Evolutionary conservation across 805 yeast genomes (phyloP).

Genomic region (Metschnikowia lachancei): DNA sequence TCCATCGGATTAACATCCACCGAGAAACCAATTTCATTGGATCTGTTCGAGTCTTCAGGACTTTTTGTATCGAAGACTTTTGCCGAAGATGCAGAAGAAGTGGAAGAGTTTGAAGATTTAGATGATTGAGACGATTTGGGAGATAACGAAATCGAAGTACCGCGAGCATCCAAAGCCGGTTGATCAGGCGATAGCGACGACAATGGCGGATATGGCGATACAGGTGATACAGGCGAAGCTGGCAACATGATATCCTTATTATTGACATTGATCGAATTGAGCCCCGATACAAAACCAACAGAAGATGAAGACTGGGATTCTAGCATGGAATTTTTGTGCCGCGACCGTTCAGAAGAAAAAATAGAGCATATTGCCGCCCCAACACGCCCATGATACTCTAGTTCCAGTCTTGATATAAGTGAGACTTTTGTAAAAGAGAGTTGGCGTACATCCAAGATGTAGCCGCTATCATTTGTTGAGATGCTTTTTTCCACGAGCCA

Average conservation of each 20-base stretch:
- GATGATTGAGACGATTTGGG: neutral
- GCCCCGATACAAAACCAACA: neutral
- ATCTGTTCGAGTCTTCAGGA: neutral
- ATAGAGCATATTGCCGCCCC: constrained; percentile 30
- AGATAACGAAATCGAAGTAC: constrained; percentile 1
- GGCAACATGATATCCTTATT: neutral
- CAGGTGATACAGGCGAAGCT: constrained; percentile 2
- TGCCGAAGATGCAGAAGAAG: neutral
- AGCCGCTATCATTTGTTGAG: constrained; percentile 51
- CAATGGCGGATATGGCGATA: neutral
- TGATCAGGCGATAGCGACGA: neutral
- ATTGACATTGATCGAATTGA: neutral
- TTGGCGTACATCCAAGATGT: constrained; percentile 54
- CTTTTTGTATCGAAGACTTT: neutral
- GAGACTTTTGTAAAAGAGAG: constrained; percentile 47
- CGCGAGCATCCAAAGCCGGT: neutral
- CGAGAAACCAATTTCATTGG: neutral
- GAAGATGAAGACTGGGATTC: constrained; percentile 3
- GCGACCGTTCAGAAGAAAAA: neutral
- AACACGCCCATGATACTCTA: constrained; percentile 26
- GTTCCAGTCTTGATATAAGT: constrained; percentile 22
- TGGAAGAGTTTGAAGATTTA: too few species aligned
- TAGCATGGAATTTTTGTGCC: neutral
- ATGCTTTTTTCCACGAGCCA: constrained; percentile 45
- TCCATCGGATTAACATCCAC: neutral